Evolutionary conservation across 2,329 filamentous ascomycete genomes (phyloP).

Genomic region (Neofusicoccum cordaticola): DNA sequence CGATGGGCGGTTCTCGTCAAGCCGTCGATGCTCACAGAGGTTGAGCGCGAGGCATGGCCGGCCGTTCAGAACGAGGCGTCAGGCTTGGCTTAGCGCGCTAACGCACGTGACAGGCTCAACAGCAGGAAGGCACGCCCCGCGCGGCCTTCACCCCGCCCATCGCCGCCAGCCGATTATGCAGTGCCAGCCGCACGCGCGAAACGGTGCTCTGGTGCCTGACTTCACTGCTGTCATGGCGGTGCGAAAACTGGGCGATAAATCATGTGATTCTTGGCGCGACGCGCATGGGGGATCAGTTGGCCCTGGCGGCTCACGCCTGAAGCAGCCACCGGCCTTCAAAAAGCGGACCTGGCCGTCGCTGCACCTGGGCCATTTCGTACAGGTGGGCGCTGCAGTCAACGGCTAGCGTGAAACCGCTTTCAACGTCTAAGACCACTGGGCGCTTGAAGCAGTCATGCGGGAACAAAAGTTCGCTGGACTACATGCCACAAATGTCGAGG

Average conservation of each 20-base stretch:
- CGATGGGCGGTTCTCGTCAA: conserved; percentile 22
- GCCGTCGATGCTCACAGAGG: conserved; percentile 15
- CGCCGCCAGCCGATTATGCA: background rate
- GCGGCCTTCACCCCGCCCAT: too few relatives aligned
- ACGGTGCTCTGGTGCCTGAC: background rate
- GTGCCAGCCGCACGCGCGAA: background rate
- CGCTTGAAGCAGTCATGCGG: too few relatives aligned
- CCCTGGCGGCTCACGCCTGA: background rate
- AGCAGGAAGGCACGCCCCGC: background rate
- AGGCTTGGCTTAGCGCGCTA: background rate
- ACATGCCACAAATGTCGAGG: too few relatives aligned
- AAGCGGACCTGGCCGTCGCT: background rate
- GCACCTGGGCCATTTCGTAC: background rate
- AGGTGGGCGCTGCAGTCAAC: background rate
- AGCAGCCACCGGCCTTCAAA: background rate
- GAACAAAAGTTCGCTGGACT: too few relatives aligned
- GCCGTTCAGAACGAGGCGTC: conserved; percentile 19
- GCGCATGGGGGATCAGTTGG: background rate
- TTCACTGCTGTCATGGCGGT: background rate
- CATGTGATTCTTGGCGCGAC: background rate
- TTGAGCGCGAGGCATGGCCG: conserved; percentile 21
- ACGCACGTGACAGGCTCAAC: background rate
- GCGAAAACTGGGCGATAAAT: conserved; percentile 18
- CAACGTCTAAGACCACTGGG: too few relatives aligned
- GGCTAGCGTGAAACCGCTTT: too few relatives aligned